Evolutionary conservation across 768 basidiomycete species (phyloP), one percentile per base, ranked within the genome.

Genomic region (Rhizopogon roseolus): DNA sequence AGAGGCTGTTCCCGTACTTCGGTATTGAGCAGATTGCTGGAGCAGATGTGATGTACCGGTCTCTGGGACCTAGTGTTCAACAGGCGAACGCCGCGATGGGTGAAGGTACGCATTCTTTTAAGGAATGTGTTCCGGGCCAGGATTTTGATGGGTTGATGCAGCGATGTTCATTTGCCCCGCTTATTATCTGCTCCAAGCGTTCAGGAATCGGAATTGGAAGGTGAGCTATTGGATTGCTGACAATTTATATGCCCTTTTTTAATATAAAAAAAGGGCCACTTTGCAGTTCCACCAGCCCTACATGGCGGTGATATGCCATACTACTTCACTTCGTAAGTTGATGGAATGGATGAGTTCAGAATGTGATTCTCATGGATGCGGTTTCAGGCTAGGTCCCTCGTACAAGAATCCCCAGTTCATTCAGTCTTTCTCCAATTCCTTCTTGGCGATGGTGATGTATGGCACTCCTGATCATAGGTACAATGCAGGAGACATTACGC

Each of bases 321-420:
- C 56, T 78, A 78, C 50, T 79, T 75, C 57, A 66, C 76, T 3
- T 69, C 63, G 77, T 78, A 59, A 54, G 74, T 38, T 25, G 9
- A 7, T 28, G 14, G 14, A 5, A 29, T 36, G 9, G 14, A 16
- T 27, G 11, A n/a, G 17, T 11, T 22, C 27, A 44, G 6, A 36
- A 19, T 39, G 8, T 9, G 17, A 49, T 53, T 28, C 22, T 16
- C 16, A 53, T 55, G 13, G 50, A 17, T 25, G 9, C n/a, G 16
- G 29, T 28, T 34, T 49, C 37, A 48, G 54, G 25, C 38, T 22
- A 27, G 45, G 46, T 50, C 49, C 58, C 7, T 7, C 38, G 5
- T 62, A 52, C 53, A 50, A 61, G 46, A 69, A 66, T 34, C 48
- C 53, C 16, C 19, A 41, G 14, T 57, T 69, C 59, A 60, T 62